Evolutionary conservation across 2,329 filamentous ascomycete genomes (phyloP).

Genomic region (Epichloe sibirici): DNA sequence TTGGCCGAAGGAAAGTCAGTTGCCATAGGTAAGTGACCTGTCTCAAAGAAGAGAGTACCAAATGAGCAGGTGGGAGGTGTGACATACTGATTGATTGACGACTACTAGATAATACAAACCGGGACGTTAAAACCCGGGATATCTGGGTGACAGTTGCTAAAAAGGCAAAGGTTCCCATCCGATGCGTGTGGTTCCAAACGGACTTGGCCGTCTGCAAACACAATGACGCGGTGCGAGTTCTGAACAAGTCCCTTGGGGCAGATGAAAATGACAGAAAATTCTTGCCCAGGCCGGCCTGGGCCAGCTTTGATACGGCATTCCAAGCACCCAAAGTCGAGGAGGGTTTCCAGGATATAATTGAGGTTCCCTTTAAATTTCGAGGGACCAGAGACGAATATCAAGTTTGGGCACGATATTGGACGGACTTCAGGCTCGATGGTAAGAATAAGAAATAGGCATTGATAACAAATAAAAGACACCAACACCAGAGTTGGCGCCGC

Average conservation of each 20-base stretch:
- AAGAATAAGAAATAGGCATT: not conserved
- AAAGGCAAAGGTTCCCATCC: slow-evolving; percentile 59
- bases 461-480: not conserved
- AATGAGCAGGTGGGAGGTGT: not conserved
- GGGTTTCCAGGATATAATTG: slow-evolving; percentile 71
- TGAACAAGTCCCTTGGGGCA: slow-evolving; percentile 65
- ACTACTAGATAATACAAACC: slow-evolving; percentile 81
- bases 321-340: slow-evolving; percentile 60
- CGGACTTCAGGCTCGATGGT: slow-evolving; percentile 25
- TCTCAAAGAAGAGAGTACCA: slow-evolving; percentile 7
- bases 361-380: slow-evolving; percentile 63
- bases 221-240: slow-evolving; percentile 72
- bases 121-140: slow-evolving; percentile 63
- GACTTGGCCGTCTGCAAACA: slow-evolving; percentile 61
- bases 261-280: slow-evolving; percentile 50
- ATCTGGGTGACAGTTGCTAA: slow-evolving; percentile 67
- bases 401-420: slow-evolving; percentile 71
- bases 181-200: slow-evolving; percentile 77
- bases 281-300: slow-evolving; percentile 72
- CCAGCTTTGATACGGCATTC: slow-evolving; percentile 60
- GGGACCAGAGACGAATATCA: slow-evolving; percentile 56
- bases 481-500: not conserved
- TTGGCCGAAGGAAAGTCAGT: slow-evolving; percentile 57
- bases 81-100: not conserved
- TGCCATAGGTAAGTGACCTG: slow-evolving; percentile 53